Evolutionary conservation across 345 rosid species (phyloP).

Genomic region (Eucalyptus pumila): DNA sequence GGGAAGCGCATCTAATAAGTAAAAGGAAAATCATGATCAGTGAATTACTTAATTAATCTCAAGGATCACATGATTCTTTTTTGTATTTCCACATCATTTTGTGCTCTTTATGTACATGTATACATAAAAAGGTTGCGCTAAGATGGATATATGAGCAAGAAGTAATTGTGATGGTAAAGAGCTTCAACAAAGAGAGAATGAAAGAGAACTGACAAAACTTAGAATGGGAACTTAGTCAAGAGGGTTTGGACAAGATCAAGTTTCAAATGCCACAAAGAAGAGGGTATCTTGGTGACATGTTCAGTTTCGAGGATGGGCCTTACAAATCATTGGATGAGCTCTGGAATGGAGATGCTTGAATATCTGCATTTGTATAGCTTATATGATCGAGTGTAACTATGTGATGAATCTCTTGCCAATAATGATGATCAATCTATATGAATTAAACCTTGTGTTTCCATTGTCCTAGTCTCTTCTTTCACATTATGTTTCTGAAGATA

Average conservation of each 20-base stretch:
- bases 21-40: neutral
- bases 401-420: neutral
- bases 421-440: neutral
- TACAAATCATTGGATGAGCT: neutral
- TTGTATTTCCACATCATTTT: neutral
- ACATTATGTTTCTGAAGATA: neutral
- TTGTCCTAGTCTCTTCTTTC: neutral
- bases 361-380: neutral
- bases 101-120: neutral
- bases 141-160: slow-evolving; percentile 2
- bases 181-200: slow-evolving; percentile 1
- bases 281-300: neutral
- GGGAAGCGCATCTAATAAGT: neutral
- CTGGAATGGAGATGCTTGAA: neutral
- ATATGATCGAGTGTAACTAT: neutral
- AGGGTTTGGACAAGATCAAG: neutral
- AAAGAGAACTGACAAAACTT: neutral
- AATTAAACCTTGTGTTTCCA: neutral
- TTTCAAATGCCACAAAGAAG: neutral
- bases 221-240: neutral
- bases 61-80: neutral
- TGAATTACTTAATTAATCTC: neutral
- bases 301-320: neutral
- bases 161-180: neutral
- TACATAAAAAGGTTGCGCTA: neutral